Evolutionary conservation across 768 basidiomycete species (phyloP).

Genomic region (Cubamyces lactineus): DNA sequence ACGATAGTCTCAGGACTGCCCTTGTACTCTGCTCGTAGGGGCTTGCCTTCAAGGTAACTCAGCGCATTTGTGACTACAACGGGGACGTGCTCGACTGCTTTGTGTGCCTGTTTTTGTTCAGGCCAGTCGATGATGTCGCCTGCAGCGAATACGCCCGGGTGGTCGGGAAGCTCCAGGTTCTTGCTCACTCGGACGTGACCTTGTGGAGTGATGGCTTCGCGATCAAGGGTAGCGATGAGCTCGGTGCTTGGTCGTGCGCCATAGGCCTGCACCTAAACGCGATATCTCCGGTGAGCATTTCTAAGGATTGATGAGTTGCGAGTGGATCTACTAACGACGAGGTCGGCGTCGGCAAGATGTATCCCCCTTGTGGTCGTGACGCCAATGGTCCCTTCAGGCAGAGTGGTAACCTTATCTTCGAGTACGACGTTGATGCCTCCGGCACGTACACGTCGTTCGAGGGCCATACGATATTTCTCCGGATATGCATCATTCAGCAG

Average conservation of each 20-base stretch:
- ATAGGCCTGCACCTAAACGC: slow-evolving; percentile 33
- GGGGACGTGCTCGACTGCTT: slow-evolving; percentile 46
- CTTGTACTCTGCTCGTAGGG: slow-evolving; percentile 46
- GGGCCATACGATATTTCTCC: slow-evolving; percentile 50
- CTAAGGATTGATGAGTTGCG: not conserved
- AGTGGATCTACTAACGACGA: slow-evolving; percentile 50
- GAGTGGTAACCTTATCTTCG: slow-evolving; percentile 53
- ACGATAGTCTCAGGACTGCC: slow-evolving; percentile 55
- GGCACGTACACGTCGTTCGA: slow-evolving; percentile 44
- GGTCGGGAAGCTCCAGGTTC: slow-evolving; percentile 55
- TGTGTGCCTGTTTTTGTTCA: slow-evolving; percentile 64
- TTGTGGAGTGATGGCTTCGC: slow-evolving; percentile 37
- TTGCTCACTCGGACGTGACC: slow-evolving; percentile 55
- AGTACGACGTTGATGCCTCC: slow-evolving; percentile 56
- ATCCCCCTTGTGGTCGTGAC: slow-evolving; percentile 57
- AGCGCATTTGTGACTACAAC: slow-evolving; percentile 56
- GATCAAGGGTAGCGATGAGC: slow-evolving; percentile 49
- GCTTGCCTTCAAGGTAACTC: slow-evolving; percentile 43
- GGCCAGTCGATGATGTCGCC: slow-evolving; percentile 67
- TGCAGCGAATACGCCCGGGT: slow-evolving; percentile 62
- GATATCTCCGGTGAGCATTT: not conserved
- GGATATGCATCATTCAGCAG: slow-evolving; percentile 63
- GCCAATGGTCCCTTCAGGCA: slow-evolving; percentile 42
- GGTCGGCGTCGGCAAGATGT: slow-evolving; percentile 50
- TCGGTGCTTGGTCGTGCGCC: slow-evolving; percentile 53